Evolutionary conservation across 2,329 filamentous ascomycete genomes (phyloP).

Genomic region (Fusarium neocosmosporiellum): DNA sequence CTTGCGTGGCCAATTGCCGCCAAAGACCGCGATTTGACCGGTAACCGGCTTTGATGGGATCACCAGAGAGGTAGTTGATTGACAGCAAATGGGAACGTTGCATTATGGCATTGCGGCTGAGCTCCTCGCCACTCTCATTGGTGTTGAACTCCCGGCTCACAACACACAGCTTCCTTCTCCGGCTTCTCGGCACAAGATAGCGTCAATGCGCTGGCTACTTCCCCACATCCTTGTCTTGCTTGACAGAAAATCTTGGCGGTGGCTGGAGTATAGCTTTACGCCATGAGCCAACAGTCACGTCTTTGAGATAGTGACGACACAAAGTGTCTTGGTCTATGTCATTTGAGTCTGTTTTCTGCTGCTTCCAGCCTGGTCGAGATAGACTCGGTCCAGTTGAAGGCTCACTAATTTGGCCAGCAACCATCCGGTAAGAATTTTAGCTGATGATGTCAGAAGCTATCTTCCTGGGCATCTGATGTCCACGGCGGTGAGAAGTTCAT

Average conservation of each 20-base stretch:
- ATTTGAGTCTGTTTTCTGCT: conserved; percentile 29
- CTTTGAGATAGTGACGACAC: conserved; percentile 29
- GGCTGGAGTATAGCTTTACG: conserved; percentile 13
- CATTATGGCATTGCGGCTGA: no score
- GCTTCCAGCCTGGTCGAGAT: conserved; percentile 15
- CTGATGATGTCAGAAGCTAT: not conserved
- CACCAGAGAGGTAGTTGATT: not conserved
- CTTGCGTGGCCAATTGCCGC: conserved; percentile 19
- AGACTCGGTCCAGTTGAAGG: not conserved
- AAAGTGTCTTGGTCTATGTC: conserved; percentile 33
- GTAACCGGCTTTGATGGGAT: conserved; percentile 3
- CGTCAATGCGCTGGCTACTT: not conserved
- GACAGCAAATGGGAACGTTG: conserved; percentile 18
- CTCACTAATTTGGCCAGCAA: conserved; percentile 13
- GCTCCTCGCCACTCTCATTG: not conserved
- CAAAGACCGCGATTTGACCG: not conserved
- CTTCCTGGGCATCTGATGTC: no score
- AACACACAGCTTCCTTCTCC: no score
- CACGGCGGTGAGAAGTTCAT: not conserved
- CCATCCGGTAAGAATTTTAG: conserved; percentile 1
- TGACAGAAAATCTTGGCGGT: conserved; percentile 13
- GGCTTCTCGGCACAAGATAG: conserved; percentile 13
- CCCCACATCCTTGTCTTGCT: not conserved
- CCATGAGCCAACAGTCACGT: not conserved
- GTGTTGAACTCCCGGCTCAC: not conserved